phyloP scores from a whole-genome alignment of 495 filamentous ascomycete genomes.

The Penicillium diatomitis region DNA sequence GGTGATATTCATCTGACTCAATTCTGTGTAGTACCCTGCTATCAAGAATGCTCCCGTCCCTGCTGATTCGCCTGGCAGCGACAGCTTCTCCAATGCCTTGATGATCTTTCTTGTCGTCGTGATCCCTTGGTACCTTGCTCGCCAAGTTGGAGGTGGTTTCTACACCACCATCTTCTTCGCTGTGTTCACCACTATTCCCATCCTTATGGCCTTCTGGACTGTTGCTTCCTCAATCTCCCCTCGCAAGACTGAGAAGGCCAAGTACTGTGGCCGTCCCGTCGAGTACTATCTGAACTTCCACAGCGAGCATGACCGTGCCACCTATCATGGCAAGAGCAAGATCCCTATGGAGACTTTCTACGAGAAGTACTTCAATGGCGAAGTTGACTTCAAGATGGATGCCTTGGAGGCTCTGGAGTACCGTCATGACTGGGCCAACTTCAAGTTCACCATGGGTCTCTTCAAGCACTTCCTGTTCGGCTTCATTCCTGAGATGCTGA shows the following conservation, averaged over 20 bases:
- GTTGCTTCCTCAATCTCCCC: constrained; percentile 50
- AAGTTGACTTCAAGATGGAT: constrained; percentile 82
- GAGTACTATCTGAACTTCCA: constrained; percentile 83
- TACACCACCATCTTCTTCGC: constrained; percentile 51
- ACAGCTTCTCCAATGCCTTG: constrained; percentile 49
- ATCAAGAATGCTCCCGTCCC: constrained; percentile 58
- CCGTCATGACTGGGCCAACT: constrained; percentile 80
- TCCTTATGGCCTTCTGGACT: constrained; percentile 51
- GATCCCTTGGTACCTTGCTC: constrained; percentile 46
- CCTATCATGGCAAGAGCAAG: constrained; percentile 68
- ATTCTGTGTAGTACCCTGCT: constrained; percentile 41
- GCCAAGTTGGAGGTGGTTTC: constrained; percentile 46
- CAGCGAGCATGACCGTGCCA: constrained; percentile 58
- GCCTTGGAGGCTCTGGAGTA: constrained; percentile 71
- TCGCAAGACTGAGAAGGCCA: constrained; percentile 50
- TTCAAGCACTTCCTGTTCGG: constrained; percentile 61
- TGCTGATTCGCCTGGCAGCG: constrained; percentile 51
- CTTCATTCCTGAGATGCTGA: constrained; percentile 58
- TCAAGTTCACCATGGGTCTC: constrained; percentile 55
- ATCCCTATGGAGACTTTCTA: constrained; percentile 83
- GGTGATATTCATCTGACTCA: neutral
- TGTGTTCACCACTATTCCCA: constrained; percentile 46
- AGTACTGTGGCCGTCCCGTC: constrained; percentile 64
- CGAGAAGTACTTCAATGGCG: constrained; percentile 81
- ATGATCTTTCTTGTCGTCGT: constrained; percentile 41